Conservation (phyloP, 495 filamentous ascomycete species). For the Podospora fimiseda region DNA sequence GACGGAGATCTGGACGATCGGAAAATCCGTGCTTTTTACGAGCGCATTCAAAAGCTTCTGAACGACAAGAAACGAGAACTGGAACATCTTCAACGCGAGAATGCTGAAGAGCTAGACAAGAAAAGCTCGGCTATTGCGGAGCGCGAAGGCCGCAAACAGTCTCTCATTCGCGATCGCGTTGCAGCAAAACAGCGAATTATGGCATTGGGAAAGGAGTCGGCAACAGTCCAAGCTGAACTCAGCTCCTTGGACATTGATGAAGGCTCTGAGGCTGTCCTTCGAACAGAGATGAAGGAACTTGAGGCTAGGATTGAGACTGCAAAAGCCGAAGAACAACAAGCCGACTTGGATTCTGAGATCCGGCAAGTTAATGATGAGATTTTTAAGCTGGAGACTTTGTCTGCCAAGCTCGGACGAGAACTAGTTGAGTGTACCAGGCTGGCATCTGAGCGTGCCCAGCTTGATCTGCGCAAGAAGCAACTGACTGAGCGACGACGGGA, state of each 20-base stretch:
- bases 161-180: constrained; percentile 62
- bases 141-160: constrained; percentile 60
- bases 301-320: constrained; percentile 54
- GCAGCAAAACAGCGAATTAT: constrained; percentile 61
- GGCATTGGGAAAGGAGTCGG: constrained; percentile 60
- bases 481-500: constrained; percentile 62
- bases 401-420: constrained; percentile 62
- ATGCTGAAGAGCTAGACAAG: constrained; percentile 60
- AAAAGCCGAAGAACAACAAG: constrained; percentile 52
- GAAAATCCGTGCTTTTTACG: constrained; percentile 69
- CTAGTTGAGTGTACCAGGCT: constrained; percentile 72
- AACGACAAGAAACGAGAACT: constrained; percentile 72
- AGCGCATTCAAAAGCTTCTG: constrained; percentile 63
- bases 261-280: constrained; percentile 66
- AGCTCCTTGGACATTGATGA: constrained; percentile 73
- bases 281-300: constrained; percentile 64
- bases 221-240: constrained; percentile 55
- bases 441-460: constrained; percentile 68
- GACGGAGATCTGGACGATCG: constrained; percentile 69
- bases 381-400: constrained; percentile 60
- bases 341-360: constrained; percentile 63
- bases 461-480: constrained; percentile 74
- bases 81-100: constrained; percentile 65
- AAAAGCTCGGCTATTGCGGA: constrained; percentile 61
- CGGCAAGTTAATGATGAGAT: constrained; percentile 56